Conservation (phyloP, 805 yeast species). For the Nematodospora valgi region DNA sequence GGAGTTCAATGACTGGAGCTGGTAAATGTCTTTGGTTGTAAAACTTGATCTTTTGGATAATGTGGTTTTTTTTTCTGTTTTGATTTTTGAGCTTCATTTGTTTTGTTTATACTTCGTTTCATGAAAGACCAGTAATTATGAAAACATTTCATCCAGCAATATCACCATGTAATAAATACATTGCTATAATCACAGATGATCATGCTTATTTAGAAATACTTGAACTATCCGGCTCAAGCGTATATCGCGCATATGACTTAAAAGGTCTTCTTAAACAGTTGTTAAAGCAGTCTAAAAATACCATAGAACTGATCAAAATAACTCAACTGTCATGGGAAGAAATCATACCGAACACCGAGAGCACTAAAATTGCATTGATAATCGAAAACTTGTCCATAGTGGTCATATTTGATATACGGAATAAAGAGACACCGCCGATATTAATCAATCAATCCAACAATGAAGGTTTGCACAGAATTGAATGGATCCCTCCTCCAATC, state of each 20-base stretch:
- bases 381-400: constrained; percentile 17
- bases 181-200: background rate
- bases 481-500: constrained; percentile 31
- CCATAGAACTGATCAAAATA: constrained; percentile 1
- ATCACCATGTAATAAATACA: constrained; percentile 7
- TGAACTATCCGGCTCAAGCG: background rate
- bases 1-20: too few species aligned
- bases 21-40: too few species aligned
- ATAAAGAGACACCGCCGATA: constrained; percentile 20
- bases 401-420: constrained; percentile 22
- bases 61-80: background rate
- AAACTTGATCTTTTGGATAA: background rate
- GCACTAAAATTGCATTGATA: constrained; percentile 31
- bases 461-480: constrained; percentile 28
- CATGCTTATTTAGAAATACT: background rate
- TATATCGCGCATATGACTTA: constrained; percentile 1
- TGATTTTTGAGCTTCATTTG: background rate
- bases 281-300: background rate
- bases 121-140: constrained; percentile 1
- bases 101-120: constrained; percentile 6
- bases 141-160: background rate
- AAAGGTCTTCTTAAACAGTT: background rate
- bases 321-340: constrained; percentile 23
- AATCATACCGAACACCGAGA: constrained; percentile 5
- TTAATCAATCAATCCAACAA: constrained; percentile 25